A percentile compares a stretch with the other conserved stretches of the same genome.
Evolutionary conservation across 2,329 filamentous ascomycete genomes (phyloP).

Genomic region (Fusarium poae): DNA sequence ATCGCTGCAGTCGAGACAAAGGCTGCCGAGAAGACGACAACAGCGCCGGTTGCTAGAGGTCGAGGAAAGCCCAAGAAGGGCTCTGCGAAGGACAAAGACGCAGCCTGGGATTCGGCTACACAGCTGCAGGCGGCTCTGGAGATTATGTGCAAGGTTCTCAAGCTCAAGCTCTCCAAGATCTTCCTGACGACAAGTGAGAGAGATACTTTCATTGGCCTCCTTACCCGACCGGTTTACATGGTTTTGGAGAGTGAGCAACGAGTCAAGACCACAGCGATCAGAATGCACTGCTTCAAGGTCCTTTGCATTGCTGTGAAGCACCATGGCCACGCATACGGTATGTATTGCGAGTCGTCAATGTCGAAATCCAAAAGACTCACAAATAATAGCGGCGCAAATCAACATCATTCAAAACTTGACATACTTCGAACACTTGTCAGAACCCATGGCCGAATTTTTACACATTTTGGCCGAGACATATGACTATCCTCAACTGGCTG

Average conservation of each 20-base stretch:
- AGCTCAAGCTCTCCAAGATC: slow-evolving; percentile 90
- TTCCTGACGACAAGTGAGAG: slow-evolving; percentile 97
- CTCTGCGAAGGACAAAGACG: slow-evolving; percentile 85
- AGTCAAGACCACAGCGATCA: slow-evolving; percentile 87
- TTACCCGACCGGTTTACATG: slow-evolving; percentile 93
- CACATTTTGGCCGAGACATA: slow-evolving; percentile 97
- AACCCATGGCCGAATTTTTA: slow-evolving; percentile 98
- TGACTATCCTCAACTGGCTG: slow-evolving; percentile 93
- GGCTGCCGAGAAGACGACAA: slow-evolving; percentile 86
- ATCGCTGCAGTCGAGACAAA: slow-evolving; percentile 95
- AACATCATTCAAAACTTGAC: slow-evolving; percentile 97
- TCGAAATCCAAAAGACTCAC: slow-evolving; percentile 46
- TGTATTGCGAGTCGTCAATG: neutral
- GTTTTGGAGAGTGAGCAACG: slow-evolving; percentile 94
- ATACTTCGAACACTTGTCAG: slow-evolving; percentile 98
- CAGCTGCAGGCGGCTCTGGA: slow-evolving; percentile 92
- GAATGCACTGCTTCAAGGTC: slow-evolving; percentile 98
- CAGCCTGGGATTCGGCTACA: slow-evolving; percentile 86
- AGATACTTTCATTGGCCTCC: slow-evolving; percentile 91
- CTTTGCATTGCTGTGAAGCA: slow-evolving; percentile 97
- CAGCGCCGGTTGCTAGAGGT: slow-evolving; percentile 75
- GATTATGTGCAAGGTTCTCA: slow-evolving; percentile 95
- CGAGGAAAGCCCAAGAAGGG: slow-evolving; percentile 83
- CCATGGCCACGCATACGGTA: slow-evolving; percentile 95
- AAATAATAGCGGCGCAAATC: slow-evolving; percentile 83